These are phyloP conservation scores for Oxytropis ochrocephala DNA, from an alignment of 306 rosid genomes.

Conservation along the genomic window DNA sequence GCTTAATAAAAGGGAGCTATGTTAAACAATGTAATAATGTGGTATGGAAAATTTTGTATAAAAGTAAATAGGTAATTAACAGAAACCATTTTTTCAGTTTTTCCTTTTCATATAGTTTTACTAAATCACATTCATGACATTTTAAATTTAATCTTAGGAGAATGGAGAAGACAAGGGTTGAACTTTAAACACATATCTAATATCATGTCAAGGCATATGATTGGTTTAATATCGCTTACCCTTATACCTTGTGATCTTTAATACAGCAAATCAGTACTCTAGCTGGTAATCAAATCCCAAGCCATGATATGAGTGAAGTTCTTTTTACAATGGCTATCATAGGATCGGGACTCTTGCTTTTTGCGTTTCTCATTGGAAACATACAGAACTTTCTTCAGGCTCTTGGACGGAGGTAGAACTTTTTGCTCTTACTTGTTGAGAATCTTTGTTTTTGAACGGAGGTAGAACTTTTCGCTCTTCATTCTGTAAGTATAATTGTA, in stretches of 20 bases:
- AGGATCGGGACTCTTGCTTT: conserved; percentile 78
- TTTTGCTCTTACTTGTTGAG: neutral
- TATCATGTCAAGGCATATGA: too few relatives aligned
- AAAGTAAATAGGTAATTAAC: neutral
- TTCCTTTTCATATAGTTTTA: too few relatives aligned
- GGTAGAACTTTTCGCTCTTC: too few relatives aligned
- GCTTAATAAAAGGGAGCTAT: neutral
- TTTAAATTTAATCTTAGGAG: neutral
- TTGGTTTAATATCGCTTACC: conserved; percentile 3
- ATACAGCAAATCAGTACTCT: conserved; percentile 90
- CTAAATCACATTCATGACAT: neutral
- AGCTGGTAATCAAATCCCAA: conserved; percentile 77
- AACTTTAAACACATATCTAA: too few relatives aligned
- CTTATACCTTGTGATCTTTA: conserved; percentile 5
- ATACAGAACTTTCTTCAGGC: conserved; percentile 92
- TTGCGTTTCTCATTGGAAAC: conserved; percentile 85
- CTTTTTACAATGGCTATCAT: conserved; percentile 71
- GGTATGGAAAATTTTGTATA: too few relatives aligned
- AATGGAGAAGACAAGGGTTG: neutral
- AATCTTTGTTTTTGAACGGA: neutral
- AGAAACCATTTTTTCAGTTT: neutral
- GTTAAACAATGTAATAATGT: too few relatives aligned
- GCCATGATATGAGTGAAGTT: conserved; percentile 69
- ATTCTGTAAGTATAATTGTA: too few relatives aligned
- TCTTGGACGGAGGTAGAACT: conserved; percentile 65